phyloP scores from a whole-genome alignment of 2,329 filamentous ascomycete genomes.

The Fusarium sp. region DNA sequence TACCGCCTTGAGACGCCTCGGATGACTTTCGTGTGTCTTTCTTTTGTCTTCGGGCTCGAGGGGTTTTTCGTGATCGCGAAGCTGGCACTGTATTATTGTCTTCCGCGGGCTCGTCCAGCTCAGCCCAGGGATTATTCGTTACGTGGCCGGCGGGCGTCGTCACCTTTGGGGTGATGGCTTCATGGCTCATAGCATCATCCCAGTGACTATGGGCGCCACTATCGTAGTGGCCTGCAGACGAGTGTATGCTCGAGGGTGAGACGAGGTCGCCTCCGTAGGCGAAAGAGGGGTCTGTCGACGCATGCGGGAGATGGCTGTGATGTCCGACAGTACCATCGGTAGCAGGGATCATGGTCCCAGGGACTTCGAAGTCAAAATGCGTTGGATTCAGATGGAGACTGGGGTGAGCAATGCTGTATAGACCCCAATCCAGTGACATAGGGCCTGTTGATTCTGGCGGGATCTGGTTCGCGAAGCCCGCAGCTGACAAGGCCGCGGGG shows the following conservation, averaged over 20 bases:
- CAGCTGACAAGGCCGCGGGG: slow-evolving; percentile 26
- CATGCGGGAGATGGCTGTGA: slow-evolving; percentile 39
- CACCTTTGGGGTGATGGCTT: slow-evolving; percentile 45
- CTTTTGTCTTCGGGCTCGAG: slow-evolving; percentile 36
- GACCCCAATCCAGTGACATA: slow-evolving; percentile 45
- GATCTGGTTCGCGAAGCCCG: slow-evolving; percentile 36
- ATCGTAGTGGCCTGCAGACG: slow-evolving; percentile 38
- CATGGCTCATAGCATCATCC: slow-evolving; percentile 44
- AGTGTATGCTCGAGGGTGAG: slow-evolving; percentile 46
- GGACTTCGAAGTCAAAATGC: slow-evolving; percentile 45
- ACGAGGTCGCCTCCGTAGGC: slow-evolving; percentile 41
- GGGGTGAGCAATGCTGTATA: slow-evolving; percentile 39
- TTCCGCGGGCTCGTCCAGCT: slow-evolving; percentile 37
- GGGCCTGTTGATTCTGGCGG: slow-evolving; percentile 28
- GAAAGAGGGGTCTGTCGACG: slow-evolving; percentile 33
- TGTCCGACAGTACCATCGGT: slow-evolving; percentile 27
- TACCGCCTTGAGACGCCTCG: slow-evolving; percentile 35
- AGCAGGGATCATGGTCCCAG: slow-evolving; percentile 36
- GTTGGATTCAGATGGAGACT: slow-evolving; percentile 34
- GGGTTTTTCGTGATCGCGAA: slow-evolving; percentile 39
- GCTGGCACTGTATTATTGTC: slow-evolving; percentile 21
- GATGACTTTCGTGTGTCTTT: slow-evolving; percentile 41
- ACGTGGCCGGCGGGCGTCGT: slow-evolving; percentile 42
- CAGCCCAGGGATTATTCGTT: slow-evolving; percentile 46
- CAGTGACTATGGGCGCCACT: slow-evolving; percentile 33